phyloP scores from a whole-genome alignment of 768 basidiomycete species.

The Sporobolomyces roseus region DNA sequence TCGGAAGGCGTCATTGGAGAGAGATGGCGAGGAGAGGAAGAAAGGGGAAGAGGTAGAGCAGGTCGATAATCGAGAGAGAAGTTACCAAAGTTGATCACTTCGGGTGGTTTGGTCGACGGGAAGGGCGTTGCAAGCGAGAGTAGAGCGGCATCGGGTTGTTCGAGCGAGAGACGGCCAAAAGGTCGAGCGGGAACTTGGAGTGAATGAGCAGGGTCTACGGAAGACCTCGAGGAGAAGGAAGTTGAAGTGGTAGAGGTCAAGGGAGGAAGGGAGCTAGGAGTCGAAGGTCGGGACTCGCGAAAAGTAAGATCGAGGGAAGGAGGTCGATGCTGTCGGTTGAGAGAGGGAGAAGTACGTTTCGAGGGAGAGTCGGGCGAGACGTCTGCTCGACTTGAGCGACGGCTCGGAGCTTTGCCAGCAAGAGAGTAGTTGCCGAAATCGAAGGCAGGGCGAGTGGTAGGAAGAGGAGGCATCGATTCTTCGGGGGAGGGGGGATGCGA shows the following conservation, averaged over 20 bases:
- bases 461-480: conserved; percentile 4
- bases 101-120: neutral
- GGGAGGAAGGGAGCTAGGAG: neutral
- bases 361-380: too few species aligned
- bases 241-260: neutral
- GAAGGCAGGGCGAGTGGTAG: neutral
- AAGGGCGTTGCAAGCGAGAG: neutral
- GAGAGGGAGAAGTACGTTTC: too few species aligned
- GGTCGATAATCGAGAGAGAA: neutral
- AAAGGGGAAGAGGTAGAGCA: neutral
- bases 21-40: neutral
- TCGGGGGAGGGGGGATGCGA: neutral
- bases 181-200: neutral
- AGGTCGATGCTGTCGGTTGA: neutral
- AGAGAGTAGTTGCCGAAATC: neutral
- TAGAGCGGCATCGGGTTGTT: conserved; percentile 9
- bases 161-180: conserved; percentile 27
- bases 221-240: neutral
- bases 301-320: neutral
- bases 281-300: neutral
- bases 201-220: neutral
- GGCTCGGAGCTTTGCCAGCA: too few species aligned
- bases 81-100: conserved; percentile 2
- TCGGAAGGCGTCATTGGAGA: neutral
- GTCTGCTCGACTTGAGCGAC: neutral